These are phyloP conservation scores for Sporobolomyces roseus DNA, from an alignment of 768 basidiomycete species.

Conservation along the genomic window DNA sequence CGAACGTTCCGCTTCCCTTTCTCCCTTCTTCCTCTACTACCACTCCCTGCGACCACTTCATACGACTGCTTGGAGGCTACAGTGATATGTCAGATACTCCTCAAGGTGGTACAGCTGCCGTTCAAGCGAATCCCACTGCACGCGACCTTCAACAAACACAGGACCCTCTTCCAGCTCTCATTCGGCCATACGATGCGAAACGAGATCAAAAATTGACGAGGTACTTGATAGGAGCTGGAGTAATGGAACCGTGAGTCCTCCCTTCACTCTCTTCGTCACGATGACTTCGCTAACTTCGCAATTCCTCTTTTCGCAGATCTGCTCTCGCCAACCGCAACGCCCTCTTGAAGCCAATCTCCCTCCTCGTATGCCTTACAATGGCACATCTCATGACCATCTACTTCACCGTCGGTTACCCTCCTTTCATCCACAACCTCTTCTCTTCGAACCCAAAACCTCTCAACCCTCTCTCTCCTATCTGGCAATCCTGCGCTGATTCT, in stretches of 20 bases:
- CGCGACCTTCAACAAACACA: not conserved
- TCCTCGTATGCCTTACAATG: constrained; percentile 8
- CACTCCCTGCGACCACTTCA: too few relatives aligned
- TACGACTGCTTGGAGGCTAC: too few relatives aligned
- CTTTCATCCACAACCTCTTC: constrained; percentile 21
- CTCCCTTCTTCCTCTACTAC: too few relatives aligned
- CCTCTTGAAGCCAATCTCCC: constrained; percentile 15
- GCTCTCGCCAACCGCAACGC: constrained; percentile 31
- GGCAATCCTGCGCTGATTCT: constrained; percentile 15
- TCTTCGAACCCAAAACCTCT: constrained; percentile 2
- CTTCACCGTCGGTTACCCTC: constrained; percentile 27
- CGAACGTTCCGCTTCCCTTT: not conserved
- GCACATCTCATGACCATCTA: constrained; percentile 17
- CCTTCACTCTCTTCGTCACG: not conserved
- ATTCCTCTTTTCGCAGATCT: constrained; percentile 8
- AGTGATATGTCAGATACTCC: too few relatives aligned
- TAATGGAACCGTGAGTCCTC: constrained; percentile 38
- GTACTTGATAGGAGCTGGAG: constrained; percentile 25
- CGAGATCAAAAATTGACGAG: constrained; percentile 28
- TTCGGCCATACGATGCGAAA: constrained; percentile 19
- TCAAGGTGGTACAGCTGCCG: too few relatives aligned
- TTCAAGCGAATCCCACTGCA: not conserved
- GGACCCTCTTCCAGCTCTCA: constrained; percentile 11
- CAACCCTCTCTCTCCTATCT: constrained; percentile 1
- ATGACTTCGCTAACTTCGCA: not conserved